phyloP scores from a whole-genome alignment of 768 basidiomycete genomes.

The Favolaschia claudopus region DNA sequence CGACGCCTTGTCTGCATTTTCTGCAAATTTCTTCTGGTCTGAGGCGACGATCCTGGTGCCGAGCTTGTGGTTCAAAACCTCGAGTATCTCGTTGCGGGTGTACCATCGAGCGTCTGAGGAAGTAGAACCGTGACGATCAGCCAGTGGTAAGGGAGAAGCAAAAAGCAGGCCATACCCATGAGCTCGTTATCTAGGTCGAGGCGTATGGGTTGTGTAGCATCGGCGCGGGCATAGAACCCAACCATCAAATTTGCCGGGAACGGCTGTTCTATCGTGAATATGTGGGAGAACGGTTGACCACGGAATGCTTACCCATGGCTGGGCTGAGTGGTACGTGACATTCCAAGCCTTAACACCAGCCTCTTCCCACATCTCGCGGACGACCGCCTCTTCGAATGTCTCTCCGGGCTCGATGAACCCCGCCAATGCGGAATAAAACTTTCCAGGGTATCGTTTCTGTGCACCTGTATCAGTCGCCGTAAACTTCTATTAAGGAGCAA shows the following conservation, averaged over 20 bases:
- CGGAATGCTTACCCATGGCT: constrained; percentile 75
- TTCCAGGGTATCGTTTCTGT: constrained; percentile 70
- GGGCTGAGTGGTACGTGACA: constrained; percentile 83
- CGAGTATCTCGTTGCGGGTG: constrained; percentile 73
- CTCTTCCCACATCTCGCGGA: constrained; percentile 95
- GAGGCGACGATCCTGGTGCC: constrained; percentile 56
- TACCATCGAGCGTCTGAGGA: constrained; percentile 89
- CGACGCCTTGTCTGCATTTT: constrained; percentile 45
- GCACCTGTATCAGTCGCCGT: not conserved
- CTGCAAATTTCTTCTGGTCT: constrained; percentile 60
- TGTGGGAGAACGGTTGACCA: not conserved
- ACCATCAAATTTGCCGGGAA: constrained; percentile 92
- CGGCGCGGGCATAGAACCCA: constrained; percentile 85
- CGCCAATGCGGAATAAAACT: constrained; percentile 88
- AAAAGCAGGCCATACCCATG: constrained; percentile 66
- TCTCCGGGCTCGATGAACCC: constrained; percentile 97
- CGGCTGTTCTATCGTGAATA: constrained; percentile 58
- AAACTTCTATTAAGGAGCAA: not conserved
- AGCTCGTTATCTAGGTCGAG: constrained; percentile 94
- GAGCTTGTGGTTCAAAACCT: constrained; percentile 62
- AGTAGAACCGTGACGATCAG: not conserved
- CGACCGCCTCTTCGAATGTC: constrained; percentile 92
- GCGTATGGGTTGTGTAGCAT: constrained; percentile 76
- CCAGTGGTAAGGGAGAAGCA: not conserved
- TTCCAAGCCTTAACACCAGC: constrained; percentile 89